Conservation (phyloP, 371 early-diverging fungal genomes). For the Mortierella sp. region DNA sequence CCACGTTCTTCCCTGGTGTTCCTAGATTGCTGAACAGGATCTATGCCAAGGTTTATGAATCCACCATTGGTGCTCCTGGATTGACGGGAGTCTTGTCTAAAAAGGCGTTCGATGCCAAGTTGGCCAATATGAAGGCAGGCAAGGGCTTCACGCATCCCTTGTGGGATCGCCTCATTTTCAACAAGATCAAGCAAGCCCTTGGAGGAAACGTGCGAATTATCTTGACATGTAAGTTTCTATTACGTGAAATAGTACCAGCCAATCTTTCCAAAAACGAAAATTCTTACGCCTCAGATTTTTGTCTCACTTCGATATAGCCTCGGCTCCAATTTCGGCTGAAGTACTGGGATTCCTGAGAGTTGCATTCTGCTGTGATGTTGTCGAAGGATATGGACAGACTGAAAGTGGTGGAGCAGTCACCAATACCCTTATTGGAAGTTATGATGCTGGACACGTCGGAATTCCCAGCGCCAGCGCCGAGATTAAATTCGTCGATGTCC, state of each 20-base stretch:
- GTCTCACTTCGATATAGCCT: slow-evolving; percentile 58
- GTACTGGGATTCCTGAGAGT: slow-evolving; percentile 92
- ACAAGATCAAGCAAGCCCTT: slow-evolving; percentile 84
- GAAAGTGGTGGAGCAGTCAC: slow-evolving; percentile 80
- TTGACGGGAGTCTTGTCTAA: slow-evolving; percentile 74
- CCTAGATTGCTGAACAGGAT: slow-evolving; percentile 93
- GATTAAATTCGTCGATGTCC: slow-evolving; percentile 91
- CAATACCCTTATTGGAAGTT: slow-evolving; percentile 61
- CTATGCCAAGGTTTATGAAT: slow-evolving; percentile 81
- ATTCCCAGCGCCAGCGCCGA: slow-evolving; percentile 69
- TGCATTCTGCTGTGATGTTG: slow-evolving; percentile 73
- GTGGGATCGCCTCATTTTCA: slow-evolving; percentile 96
- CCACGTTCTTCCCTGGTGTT: slow-evolving; percentile 90
- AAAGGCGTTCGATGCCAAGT: slow-evolving; percentile 70
- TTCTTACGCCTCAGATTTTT: not conserved
- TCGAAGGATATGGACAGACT: slow-evolving; percentile 93
- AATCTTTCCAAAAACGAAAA: no score
- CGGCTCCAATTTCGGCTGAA: slow-evolving; percentile 93
- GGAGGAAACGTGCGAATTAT: slow-evolving; percentile 92
- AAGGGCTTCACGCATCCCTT: slow-evolving; percentile 77
- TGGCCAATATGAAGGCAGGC: slow-evolving; percentile 69
- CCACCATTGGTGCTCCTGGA: slow-evolving; percentile 74
- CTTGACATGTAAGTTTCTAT: slow-evolving; percentile 65
- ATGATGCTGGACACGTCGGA: slow-evolving; percentile 82
- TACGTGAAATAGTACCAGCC: not conserved